A percentile compares a stretch with the other conserved stretches of the same genome.
These are phyloP conservation scores for Macrocystidia cucumis DNA, from an alignment of 1,284 basidiomycete species.

Conservation along the genomic window DNA sequence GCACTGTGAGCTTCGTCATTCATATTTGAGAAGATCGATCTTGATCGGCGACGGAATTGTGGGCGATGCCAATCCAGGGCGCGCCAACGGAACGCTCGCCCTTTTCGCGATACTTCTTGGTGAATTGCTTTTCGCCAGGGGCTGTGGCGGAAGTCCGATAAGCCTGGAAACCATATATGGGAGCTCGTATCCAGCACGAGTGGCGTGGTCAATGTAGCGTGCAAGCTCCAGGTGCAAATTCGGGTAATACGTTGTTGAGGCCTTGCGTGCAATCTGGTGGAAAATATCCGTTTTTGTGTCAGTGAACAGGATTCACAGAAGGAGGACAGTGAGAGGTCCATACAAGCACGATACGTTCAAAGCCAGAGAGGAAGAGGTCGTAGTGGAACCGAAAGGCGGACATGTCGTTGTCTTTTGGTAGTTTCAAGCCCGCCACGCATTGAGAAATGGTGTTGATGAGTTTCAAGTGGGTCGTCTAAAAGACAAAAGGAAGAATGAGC, in stretches of 20 bases:
- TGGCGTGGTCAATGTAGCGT: constrained; percentile 68
- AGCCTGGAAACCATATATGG: constrained; percentile 70
- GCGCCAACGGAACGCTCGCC: constrained; percentile 15
- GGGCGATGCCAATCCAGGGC: constrained; percentile 16
- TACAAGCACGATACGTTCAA: constrained; percentile 78
- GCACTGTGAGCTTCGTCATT: too few relatives aligned
- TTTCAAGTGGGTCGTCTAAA: constrained; percentile 77
- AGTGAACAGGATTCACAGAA: too few relatives aligned
- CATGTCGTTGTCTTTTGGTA: constrained; percentile 58
- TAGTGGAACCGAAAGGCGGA: constrained; percentile 77
- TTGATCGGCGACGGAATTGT: constrained; percentile 25
- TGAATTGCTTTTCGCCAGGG: constrained; percentile 36
- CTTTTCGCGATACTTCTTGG: constrained; percentile 15
- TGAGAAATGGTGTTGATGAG: constrained; percentile 74
- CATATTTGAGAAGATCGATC: constrained; percentile 27
- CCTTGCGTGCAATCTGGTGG: constrained; percentile 81
- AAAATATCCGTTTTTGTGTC: too few relatives aligned
- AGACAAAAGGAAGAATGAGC: neutral
- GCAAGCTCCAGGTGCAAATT: constrained; percentile 87
- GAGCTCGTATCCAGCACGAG: constrained; percentile 59
- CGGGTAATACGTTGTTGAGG: constrained; percentile 89
- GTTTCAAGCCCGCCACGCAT: constrained; percentile 51
- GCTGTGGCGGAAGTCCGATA: constrained; percentile 59
- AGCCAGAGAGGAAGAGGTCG: constrained; percentile 82
- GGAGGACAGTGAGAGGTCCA: constrained; percentile 6